Conservation (phyloP, 1,284 basidiomycete genomes). For the Leccinum variabile region DNA sequence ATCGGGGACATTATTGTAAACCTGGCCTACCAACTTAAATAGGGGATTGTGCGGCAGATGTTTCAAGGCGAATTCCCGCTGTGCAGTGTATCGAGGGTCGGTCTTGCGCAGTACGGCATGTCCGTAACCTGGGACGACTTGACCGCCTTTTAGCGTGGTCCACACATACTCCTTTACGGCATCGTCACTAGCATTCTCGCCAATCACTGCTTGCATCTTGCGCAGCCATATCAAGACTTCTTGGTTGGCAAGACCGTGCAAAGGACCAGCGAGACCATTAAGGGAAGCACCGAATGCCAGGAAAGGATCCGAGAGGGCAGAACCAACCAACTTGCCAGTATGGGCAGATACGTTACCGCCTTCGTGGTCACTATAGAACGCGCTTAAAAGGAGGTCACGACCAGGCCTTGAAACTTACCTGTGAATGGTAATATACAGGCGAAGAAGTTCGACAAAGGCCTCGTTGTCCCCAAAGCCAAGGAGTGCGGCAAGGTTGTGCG, state of each 20-base stretch:
- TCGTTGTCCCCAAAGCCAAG: slow-evolving; percentile 91
- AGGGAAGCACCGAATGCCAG: slow-evolving; percentile 91
- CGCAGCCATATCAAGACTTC: slow-evolving; percentile 89
- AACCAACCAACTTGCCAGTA: slow-evolving; percentile 95
- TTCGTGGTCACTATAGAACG: slow-evolving; percentile 80
- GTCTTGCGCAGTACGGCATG: slow-evolving; percentile 98
- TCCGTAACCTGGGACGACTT: slow-evolving; percentile 93
- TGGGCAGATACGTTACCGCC: slow-evolving; percentile 99
- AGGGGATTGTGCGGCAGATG: slow-evolving; percentile 85
- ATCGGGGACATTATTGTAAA: slow-evolving; percentile 91
- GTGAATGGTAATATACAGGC: slow-evolving; percentile 98
- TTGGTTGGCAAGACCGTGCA: slow-evolving; percentile 97
- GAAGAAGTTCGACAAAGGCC: slow-evolving; percentile 91
- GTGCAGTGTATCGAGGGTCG: slow-evolving; percentile 96
- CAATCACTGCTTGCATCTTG: slow-evolving; percentile 87
- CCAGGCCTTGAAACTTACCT: slow-evolving; percentile 41
- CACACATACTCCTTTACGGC: slow-evolving; percentile 92
- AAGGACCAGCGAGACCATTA: slow-evolving; percentile 95
- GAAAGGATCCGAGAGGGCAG: slow-evolving; percentile 98
- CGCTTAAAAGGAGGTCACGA: neutral
- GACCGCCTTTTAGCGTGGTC: slow-evolving; percentile 87
- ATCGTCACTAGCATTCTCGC: slow-evolving; percentile 79
- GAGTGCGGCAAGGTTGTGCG: slow-evolving; percentile 88
- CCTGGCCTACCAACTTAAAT: slow-evolving; percentile 92
- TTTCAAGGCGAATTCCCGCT: slow-evolving; percentile 91